Evolutionary conservation across 768 basidiomycete genomes (phyloP), one percentile per base, ranked within the genome.

Genomic region (Leccinum uliginosum): DNA sequence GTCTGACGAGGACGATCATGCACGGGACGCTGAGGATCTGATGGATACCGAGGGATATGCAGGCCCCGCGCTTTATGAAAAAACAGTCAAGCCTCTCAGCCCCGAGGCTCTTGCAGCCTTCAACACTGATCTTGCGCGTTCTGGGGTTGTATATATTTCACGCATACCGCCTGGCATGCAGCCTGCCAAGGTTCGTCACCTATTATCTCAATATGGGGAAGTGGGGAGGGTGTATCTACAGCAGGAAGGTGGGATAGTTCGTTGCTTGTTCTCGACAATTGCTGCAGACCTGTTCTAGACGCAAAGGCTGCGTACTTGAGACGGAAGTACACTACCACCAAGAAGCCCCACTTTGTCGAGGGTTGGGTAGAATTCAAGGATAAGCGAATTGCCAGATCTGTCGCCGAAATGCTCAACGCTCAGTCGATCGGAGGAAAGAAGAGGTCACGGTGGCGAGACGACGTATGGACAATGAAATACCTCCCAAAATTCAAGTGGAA

Each of bases 381-480:
- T 74, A 98, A 98, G 73, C 85, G 83, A 48, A 78, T 98, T 45
- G 97, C 94, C 0, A 83, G 94, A 19, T 85, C 84, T 38, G 87
- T 95, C 9, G 96, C 96, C 8, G 91, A 84, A 55, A 93, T 98
- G 92, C 77, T 99, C 61, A 99, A 99, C 68, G 97, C 95, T 2
- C 87, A 94, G 65, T 83, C 93, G 1, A 94, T 99, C 58, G 97
- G 96, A 27, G 93, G 93, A 2, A 95, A 93, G 77, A 93, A 93
- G 70, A 87, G 89, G 6, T 81, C 84, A 3, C 79, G 92, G 56
- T 98, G 93, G 91, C 79, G 92, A 68, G 96, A 98, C 67, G 97
- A 99, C 62, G 86, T 99, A 8, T 99, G 97, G 97, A 98, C 97
- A 55, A 96, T 98, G 93, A 96, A 96, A 69, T 99, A 99, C 71